Percentiles rank a stretch among this genome's conserved stretches.
phyloP scores from a whole-genome alignment of 306 rosid species.

The Vigna nakashimae region DNA sequence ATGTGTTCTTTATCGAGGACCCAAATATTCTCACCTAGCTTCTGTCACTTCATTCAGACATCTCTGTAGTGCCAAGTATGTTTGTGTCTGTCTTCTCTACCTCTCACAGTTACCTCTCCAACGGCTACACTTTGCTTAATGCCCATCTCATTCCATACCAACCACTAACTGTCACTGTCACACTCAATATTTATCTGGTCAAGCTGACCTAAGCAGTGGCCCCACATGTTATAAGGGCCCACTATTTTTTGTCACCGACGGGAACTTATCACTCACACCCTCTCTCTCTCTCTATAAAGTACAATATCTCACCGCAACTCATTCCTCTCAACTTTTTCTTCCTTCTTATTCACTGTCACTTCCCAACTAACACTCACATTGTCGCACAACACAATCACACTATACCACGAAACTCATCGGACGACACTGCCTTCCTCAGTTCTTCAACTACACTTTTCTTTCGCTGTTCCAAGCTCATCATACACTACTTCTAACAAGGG shows the following conservation, averaged over 20 bases:
- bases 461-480: background rate
- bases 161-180: conserved; percentile 41
- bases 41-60: conserved; percentile 71
- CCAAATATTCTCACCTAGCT: conserved; percentile 75
- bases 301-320: background rate
- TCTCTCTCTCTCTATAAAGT: background rate
- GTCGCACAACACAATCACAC: background rate
- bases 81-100: background rate
- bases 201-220: conserved; percentile 50
- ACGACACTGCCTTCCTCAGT: background rate
- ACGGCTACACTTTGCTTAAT: background rate
- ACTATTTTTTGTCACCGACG: conserved; percentile 65
- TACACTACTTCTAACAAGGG: background rate
- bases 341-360: conserved; percentile 72
- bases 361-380: conserved; percentile 37
- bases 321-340: conserved; percentile 48
- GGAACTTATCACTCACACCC: background rate
- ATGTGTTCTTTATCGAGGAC: conserved; percentile 85
- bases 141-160: conserved; percentile 19
- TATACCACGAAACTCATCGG: background rate
- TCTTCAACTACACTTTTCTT: conserved; percentile 5
- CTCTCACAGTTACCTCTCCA: background rate
- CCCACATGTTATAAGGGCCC: conserved; percentile 48
- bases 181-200: conserved; percentile 43
- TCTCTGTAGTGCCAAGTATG: background rate